Percentiles rank a stretch among this genome's conserved stretches.
Conservation (phyloP, 2,329 filamentous ascomycete species). For the Arthroderma sp. region DNA sequence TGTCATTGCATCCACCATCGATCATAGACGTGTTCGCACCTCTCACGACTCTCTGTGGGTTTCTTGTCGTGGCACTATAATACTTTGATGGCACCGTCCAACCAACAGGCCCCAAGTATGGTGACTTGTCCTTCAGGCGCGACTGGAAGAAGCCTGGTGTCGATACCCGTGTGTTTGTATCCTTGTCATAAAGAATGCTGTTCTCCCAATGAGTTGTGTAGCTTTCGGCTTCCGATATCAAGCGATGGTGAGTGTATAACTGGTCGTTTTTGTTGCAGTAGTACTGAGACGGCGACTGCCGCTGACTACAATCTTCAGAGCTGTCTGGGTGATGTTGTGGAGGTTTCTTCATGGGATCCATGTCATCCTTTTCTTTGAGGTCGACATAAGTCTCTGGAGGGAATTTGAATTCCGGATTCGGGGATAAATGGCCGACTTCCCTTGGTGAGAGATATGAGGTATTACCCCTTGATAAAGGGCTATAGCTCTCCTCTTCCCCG, state of each 20-base stretch:
- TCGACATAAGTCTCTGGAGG: not conserved
- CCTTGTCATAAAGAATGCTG: slow-evolving; percentile 4
- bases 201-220: slow-evolving; percentile 5
- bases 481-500: not conserved
- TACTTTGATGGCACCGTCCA: slow-evolving; percentile 12
- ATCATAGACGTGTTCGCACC: not conserved
- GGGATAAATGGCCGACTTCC: not conserved
- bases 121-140: slow-evolving; percentile 5
- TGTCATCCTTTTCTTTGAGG: not conserved
- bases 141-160: not conserved
- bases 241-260: not conserved
- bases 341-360: not conserved
- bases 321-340: not conserved
- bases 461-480: not conserved
- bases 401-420: not conserved
- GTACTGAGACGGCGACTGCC: not conserved
- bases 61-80: not conserved
- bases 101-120: slow-evolving; percentile 13
- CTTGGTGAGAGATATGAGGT: not conserved
- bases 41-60: not conserved
- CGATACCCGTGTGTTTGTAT: slow-evolving; percentile 1
- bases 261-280: not conserved
- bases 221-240: slow-evolving; percentile 1
- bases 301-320: not conserved
- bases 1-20: not conserved